Evolutionary conservation across 257 asterid genomes (phyloP), one percentile per base, ranked within the genome.

Genomic region (Nicotiana obtusifolia): DNA sequence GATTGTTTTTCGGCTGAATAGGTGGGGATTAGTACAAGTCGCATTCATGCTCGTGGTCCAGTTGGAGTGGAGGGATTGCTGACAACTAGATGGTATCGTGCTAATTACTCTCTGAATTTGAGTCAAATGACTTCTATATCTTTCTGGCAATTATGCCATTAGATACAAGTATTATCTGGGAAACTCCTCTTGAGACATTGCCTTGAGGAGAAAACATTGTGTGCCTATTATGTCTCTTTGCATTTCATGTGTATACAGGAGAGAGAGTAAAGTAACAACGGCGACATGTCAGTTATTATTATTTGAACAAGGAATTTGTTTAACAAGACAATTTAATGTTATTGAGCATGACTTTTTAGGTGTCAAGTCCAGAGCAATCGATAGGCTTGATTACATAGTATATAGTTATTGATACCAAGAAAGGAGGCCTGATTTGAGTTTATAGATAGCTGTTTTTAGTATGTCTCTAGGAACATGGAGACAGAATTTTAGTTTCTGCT

Each of bases 31-130:
- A 95, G 99, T 84, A 95, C 97, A 14, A 92, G 98, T 84, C 92
- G 98, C 84, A 94, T 95, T 81, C 99, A 95, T 86, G 99, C 99
- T 37, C 97, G 99, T 77, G 99, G 99, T 53, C 99, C 99, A 7
- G 99, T 95, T 28, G 98, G 99, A 35, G 97, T 94, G 57, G 98
- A 95, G 88, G 99, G 98, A 78, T 85, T 95, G 88, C 93, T 95
- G 24, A 95, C 99, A 24, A 92, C 97, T 20, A 84, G 98, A 88
- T 95, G 98, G 98, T 92, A 89, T 66, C 86, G 49, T 83, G 85
- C 44, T 64, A 11, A 20, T 3, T 20, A 7, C 35, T 82, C 22
- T 56, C 60, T 53, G 54, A 85, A 47, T 64, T 80, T 77, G 49
- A 41, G 31, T 49, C 53, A 35, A 16, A 53, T 4, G 13, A 49